A percentile compares a stretch with the other conserved stretches of the same genome.
Conservation (phyloP, 768 basidiomycete genomes). For the Leccinum olivaceopallidum region DNA sequence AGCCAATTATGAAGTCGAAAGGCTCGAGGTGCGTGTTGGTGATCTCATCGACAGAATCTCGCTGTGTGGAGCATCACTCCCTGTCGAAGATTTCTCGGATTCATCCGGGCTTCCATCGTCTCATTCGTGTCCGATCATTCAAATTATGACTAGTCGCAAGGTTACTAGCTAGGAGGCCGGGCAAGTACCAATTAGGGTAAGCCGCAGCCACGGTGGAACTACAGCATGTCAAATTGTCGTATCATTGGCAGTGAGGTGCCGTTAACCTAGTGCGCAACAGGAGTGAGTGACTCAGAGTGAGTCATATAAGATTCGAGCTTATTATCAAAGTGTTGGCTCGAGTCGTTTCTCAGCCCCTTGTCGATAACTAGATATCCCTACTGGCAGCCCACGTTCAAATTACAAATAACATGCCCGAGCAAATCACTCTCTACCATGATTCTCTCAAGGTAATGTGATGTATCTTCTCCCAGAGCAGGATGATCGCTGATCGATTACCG, state of each 20-base stretch:
- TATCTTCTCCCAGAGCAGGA: not conserved
- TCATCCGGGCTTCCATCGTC: too few species aligned
- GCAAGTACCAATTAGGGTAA: too few species aligned
- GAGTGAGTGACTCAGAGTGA: too few species aligned
- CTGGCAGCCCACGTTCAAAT: not conserved
- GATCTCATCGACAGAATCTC: not conserved
- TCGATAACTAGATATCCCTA: not conserved
- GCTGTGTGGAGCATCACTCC: not conserved
- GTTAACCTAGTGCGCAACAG: too few species aligned
- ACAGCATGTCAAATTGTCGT: too few species aligned
- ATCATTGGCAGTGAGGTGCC: not conserved
- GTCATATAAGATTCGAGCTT: too few species aligned
- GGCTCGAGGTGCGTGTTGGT: not conserved
- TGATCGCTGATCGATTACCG: not conserved
- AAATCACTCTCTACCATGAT: slow-evolving; percentile 42
- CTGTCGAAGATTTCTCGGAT: too few species aligned
- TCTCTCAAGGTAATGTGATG: slow-evolving; percentile 38
- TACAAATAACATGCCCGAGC: slow-evolving; percentile 20
- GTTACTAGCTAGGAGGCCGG: too few species aligned
- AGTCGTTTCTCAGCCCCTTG: not conserved
- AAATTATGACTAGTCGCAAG: too few species aligned
- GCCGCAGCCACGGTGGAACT: too few species aligned
- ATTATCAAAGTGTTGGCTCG: not conserved
- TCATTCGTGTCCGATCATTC: too few species aligned
- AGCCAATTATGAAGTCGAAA: not conserved